Evolutionary conservation across 352 stramenopile genomes (phyloP).

Genomic region (Globisporangium canariense): DNA sequence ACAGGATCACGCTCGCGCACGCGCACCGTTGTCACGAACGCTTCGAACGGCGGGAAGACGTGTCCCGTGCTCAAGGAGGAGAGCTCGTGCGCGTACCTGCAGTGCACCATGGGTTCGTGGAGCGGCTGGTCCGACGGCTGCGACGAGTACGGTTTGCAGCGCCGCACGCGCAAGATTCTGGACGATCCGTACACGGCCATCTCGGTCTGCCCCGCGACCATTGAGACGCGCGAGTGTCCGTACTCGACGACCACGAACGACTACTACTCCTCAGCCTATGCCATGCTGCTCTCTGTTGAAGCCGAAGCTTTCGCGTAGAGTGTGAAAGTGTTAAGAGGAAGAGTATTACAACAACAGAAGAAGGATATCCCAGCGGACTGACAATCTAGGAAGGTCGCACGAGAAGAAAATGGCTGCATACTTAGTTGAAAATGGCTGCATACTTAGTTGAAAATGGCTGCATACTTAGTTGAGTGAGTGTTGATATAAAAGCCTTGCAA

Average conservation of each 20-base stretch:
- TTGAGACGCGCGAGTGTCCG: constrained; percentile 24
- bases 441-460: neutral
- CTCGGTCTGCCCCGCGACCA: constrained; percentile 22
- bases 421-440: too few relatives aligned
- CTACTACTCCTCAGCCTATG: constrained; percentile 17
- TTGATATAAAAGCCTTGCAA: too few relatives aligned
- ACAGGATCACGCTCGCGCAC: constrained; percentile 19
- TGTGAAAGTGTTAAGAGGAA: neutral
- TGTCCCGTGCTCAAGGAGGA: constrained; percentile 21
- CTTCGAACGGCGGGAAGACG: constrained; percentile 26
- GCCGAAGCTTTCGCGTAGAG: constrained; percentile 25
- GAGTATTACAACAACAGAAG: neutral
- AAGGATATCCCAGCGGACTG: neutral
- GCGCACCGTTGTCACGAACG: constrained; percentile 21
- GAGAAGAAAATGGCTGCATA: neutral
- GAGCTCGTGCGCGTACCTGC: constrained; percentile 23
- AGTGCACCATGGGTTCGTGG: constrained; percentile 30
- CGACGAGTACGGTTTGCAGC: constrained; percentile 32
- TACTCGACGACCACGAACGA: constrained; percentile 37
- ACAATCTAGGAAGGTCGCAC: too few relatives aligned
- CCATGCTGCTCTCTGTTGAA: constrained; percentile 19
- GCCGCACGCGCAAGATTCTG: constrained; percentile 26
- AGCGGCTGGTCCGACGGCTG: constrained; percentile 25
- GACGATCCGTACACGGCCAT: constrained; percentile 31
- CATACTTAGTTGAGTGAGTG: neutral